phyloP scores from a whole-genome alignment of 1,284 basidiomycete species.

The Tremellales sp. region DNA sequence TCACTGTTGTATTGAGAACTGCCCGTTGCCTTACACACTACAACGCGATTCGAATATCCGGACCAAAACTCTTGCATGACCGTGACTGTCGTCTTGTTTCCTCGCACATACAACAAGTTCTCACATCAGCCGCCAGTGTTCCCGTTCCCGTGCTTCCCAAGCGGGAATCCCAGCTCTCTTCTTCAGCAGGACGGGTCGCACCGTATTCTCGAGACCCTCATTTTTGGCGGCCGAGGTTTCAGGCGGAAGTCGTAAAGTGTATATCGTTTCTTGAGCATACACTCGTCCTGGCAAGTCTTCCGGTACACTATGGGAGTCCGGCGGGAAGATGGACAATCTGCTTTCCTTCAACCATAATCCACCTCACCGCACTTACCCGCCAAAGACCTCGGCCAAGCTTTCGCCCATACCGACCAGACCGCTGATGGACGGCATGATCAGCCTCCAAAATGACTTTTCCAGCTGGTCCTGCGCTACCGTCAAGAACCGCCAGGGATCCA shows the following conservation, averaged over 20 bases:
- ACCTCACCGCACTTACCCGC: not conserved
- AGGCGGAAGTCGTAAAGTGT: constrained; percentile 13
- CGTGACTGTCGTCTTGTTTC: too few species aligned
- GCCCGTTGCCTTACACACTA: too few species aligned
- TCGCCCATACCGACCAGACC: constrained; percentile 8
- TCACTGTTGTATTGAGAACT: too few species aligned
- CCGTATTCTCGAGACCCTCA: constrained; percentile 7
- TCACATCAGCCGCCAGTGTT: too few species aligned
- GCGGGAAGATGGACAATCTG: not conserved
- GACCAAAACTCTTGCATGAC: too few species aligned
- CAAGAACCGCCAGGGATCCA: constrained; percentile 10
- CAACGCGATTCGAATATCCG: too few species aligned
- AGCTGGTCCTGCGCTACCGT: constrained; percentile 2
- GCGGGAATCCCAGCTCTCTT: constrained; percentile 11
- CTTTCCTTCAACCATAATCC: too few species aligned
- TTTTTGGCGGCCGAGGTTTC: not conserved
- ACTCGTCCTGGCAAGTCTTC: not conserved
- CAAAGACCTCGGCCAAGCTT: not conserved
- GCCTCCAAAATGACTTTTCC: constrained; percentile 14
- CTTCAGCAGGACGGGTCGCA: constrained; percentile 9
- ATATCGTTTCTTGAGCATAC: constrained; percentile 14
- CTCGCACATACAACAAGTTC: too few species aligned
- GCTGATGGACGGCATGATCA: constrained; percentile 16
- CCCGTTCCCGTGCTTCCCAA: too few species aligned
- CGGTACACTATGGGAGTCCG: not conserved